Evolutionary conservation across 2,329 filamentous ascomycete species (phyloP), one percentile per base, ranked within the genome.

Genomic region (Fusarium veterinarium): DNA sequence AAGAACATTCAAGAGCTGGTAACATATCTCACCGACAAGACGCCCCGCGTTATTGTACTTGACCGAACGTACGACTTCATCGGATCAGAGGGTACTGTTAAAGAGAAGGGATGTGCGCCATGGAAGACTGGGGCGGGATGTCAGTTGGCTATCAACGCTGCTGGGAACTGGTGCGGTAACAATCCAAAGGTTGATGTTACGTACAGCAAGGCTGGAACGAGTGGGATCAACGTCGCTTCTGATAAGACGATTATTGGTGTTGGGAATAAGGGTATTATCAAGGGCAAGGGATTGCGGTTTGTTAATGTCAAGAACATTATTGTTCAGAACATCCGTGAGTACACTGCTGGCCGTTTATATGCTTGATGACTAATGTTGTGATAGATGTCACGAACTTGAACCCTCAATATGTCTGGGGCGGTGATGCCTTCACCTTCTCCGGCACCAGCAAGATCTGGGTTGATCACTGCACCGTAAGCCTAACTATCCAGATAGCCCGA

Each of bases 181-280:
- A 37, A 72, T 17, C n/a, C 64, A 2, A 31, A 44, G 6, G 61
- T 55, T 5, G 59, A 69, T 16, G 64, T 66, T 28, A 61, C 57
- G 1, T 73, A 68, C 3, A 44, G 46, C 9, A 69, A 72, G 44
- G 70, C 69, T 28, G 64, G 56, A 4, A 69, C 46, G 2, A 37
- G 30, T 5, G 48, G 58, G 5, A 72, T 72, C 5, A 57, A 66
- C 7, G 81, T 85, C 9, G 79, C 74, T 20, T 81, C 79, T 58
- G 80, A 85, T 74, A 85, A 85, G 75, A 81, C 80, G 3, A 78
- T 84, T 51, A 69, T 85, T 30, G 83, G 83, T 8, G 76, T 79
- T 30, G 83, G 82, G 6, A 79, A 71, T 51, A 79, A 77, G 38
- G 83, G 80, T 40, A 76, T 84, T 7, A 79, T 85, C 56, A 81